Evolutionary conservation across 208 protist genomes (phyloP).

Genomic region (Trypanosoma grayi): DNA sequence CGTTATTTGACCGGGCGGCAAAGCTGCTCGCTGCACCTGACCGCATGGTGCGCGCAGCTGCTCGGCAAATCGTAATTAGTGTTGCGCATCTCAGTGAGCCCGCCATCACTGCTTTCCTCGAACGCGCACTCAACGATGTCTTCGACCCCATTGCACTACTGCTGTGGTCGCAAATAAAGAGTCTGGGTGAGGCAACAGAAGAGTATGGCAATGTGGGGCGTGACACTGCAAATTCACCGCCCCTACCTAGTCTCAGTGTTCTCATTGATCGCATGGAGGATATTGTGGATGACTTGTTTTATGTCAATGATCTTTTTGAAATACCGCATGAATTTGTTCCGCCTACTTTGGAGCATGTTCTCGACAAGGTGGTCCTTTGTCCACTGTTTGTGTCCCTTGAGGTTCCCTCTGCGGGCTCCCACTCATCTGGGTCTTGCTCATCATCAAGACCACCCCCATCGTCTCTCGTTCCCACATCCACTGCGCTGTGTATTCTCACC

Average conservation of each 20-base stretch:
- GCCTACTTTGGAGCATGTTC: slow-evolving; percentile 17
- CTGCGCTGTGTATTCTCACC: slow-evolving; percentile 23
- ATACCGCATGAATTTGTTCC: slow-evolving; percentile 28
- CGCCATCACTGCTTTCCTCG: slow-evolving; percentile 45
- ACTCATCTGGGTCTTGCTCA: not conserved
- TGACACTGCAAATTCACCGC: not conserved
- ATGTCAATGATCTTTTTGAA: slow-evolving; percentile 79
- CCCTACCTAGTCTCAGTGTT: slow-evolving; percentile 3
- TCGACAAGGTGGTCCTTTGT: slow-evolving; percentile 16
- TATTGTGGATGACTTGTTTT: slow-evolving; percentile 79
- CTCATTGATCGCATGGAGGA: slow-evolving; percentile 52
- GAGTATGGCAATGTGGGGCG: slow-evolving; percentile 6
- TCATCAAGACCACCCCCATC: not conserved
- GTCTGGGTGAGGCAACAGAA: slow-evolving; percentile 25
- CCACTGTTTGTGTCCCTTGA: slow-evolving; percentile 8
- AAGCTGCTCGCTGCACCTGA: slow-evolving; percentile 57
- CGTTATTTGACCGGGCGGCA: slow-evolving; percentile 63
- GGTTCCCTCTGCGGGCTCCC: not conserved
- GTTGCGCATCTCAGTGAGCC: slow-evolving; percentile 58
- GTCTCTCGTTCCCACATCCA: slow-evolving; percentile 3
- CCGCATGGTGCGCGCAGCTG: slow-evolving; percentile 73
- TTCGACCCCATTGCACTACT: slow-evolving; percentile 32
- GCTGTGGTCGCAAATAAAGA: slow-evolving; percentile 32
- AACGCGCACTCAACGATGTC: slow-evolving; percentile 39
- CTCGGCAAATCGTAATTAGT: slow-evolving; percentile 78